phyloP scores from a whole-genome alignment of 257 asterid genomes.

The Solanum peruvianum region DNA sequence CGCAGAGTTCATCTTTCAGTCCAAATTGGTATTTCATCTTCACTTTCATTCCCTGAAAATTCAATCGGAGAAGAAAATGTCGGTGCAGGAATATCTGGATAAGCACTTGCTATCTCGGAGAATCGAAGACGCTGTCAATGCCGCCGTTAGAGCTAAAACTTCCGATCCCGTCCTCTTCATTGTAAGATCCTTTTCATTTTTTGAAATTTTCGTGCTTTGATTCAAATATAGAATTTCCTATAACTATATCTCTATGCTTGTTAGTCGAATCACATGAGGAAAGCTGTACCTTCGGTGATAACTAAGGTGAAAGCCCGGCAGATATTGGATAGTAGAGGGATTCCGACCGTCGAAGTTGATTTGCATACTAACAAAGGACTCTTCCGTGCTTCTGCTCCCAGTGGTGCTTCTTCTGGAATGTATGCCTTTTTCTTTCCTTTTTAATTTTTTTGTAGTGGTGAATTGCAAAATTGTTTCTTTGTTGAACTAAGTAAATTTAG shows the following conservation, averaged over 20 bases:
- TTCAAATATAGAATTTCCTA: neutral
- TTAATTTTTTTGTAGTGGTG: no score
- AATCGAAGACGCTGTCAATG: slow-evolving; percentile 98
- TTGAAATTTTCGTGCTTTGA: neutral
- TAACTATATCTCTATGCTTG: neutral
- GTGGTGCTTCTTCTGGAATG: slow-evolving; percentile 79
- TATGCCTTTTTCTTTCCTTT: slow-evolving; percentile 10
- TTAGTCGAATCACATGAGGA: slow-evolving; percentile 86
- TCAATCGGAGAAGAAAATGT: slow-evolving; percentile 29
- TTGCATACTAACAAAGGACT: slow-evolving; percentile 82
- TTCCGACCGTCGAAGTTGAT: slow-evolving; percentile 98
- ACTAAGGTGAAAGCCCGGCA: slow-evolving; percentile 90
- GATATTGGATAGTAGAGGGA: slow-evolving; percentile 93
- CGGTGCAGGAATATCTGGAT: slow-evolving; percentile 93
- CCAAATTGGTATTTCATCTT: neutral
- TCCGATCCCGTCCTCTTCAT: slow-evolving; percentile 95
- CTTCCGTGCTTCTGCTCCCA: slow-evolving; percentile 78
- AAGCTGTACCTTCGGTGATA: slow-evolving; percentile 77
- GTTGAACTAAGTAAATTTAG: neutral
- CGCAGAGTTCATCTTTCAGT: neutral
- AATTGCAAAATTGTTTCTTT: neutral
- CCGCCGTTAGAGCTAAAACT: slow-evolving; percentile 94
- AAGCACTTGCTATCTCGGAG: slow-evolving; percentile 84
- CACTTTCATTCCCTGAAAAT: neutral
- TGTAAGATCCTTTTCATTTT: slow-evolving; percentile 5